These are phyloP conservation scores for Ephemerocybe angulata DNA, from an alignment of 768 basidiomycete species.

Conservation along the genomic window DNA sequence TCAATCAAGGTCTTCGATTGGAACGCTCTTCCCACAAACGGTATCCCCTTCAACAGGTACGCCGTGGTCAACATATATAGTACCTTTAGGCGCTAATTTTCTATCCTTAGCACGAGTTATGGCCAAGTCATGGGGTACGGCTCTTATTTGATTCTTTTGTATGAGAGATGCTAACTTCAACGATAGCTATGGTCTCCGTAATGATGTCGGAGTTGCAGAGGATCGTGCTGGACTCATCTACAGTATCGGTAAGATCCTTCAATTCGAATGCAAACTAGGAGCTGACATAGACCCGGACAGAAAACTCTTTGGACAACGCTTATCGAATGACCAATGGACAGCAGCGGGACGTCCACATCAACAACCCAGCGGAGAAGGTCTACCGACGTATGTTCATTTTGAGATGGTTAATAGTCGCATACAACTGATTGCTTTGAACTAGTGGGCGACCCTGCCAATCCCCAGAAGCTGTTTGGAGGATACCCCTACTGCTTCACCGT, in stretches of 20 bases:
- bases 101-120: not conserved
- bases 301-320: constrained; percentile 13
- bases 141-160: too few species aligned
- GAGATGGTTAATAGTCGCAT: not conserved
- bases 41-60: constrained; percentile 7
- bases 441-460: constrained; percentile 12
- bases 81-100: not conserved
- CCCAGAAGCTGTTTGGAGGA: constrained; percentile 8
- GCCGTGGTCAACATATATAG: not conserved
- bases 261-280: not conserved
- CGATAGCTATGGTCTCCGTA: constrained; percentile 11
- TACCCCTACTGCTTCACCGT: constrained; percentile 15
- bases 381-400: constrained; percentile 8
- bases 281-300: not conserved
- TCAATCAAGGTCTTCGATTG: constrained; percentile 14
- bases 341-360: constrained; percentile 10
- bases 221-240: constrained; percentile 11
- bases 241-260: constrained; percentile 1
- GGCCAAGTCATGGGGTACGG: constrained; percentile 5
- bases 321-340: constrained; percentile 9
- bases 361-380: constrained; percentile 16
- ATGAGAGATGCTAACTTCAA: not conserved
- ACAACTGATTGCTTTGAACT: not conserved
- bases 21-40: constrained; percentile 8
- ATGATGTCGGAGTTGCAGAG: constrained; percentile 14